Conservation (phyloP, 1,284 basidiomycete species). For the Austropuccinia psidii region DNA sequence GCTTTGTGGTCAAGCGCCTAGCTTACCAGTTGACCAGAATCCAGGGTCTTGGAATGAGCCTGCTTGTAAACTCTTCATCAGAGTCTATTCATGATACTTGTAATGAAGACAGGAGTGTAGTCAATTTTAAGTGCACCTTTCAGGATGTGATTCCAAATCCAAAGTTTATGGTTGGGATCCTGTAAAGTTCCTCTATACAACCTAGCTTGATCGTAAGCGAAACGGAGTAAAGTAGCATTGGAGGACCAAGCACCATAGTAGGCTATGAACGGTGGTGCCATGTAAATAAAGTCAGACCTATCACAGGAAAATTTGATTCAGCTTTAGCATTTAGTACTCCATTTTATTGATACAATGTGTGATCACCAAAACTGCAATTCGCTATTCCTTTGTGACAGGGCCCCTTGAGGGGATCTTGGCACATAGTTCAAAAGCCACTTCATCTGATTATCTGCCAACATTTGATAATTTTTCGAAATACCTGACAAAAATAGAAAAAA, state of each 20-base stretch:
- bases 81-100: too few species aligned
- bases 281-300: constrained; percentile 44
- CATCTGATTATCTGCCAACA: constrained; percentile 39
- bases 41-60: constrained; percentile 48
- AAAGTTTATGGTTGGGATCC: background rate
- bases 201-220: constrained; percentile 68
- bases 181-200: constrained; percentile 59
- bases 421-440: constrained; percentile 42
- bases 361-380: constrained; percentile 38
- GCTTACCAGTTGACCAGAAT: constrained; percentile 21
- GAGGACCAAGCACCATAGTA: constrained; percentile 44
- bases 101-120: too few species aligned
- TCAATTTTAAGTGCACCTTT: constrained; percentile 55
- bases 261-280: constrained; percentile 46
- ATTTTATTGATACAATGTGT: too few species aligned
- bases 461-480: constrained; percentile 5
- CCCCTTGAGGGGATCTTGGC: constrained; percentile 41
- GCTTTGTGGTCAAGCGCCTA: background rate
- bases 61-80: too few species aligned
- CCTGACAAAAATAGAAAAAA: too few species aligned
- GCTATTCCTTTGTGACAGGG: constrained; percentile 43
- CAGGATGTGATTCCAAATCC: constrained; percentile 49
- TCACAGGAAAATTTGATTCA: background rate
- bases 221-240: constrained; percentile 50
- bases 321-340: too few species aligned